Evolutionary conservation across 2,329 filamentous ascomycete species (phyloP).

Genomic region (Pezicula neosporulosa): DNA sequence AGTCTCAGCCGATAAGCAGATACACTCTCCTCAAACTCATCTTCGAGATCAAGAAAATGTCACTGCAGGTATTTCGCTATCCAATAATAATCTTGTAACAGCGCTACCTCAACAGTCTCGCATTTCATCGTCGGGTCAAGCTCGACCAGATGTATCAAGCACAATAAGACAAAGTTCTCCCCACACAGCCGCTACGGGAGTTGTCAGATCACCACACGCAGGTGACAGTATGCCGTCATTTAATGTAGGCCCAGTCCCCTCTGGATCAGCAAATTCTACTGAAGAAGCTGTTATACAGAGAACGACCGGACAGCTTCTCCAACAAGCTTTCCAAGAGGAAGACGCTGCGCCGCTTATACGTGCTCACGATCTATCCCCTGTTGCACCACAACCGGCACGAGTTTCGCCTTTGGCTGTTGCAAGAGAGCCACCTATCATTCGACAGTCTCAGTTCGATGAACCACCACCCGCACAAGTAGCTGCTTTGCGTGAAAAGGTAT

Average conservation of each 20-base stretch:
- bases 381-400: constrained; percentile 73
- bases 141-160: background rate
- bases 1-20: constrained; percentile 16
- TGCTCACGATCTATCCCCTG: constrained; percentile 68
- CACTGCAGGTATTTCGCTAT: constrained; percentile 24
- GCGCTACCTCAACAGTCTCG: constrained; percentile 3
- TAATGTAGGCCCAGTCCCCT: background rate
- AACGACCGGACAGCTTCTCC: constrained; percentile 33
- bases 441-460: constrained; percentile 22
- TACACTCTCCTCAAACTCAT: constrained; percentile 17
- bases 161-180: background rate
- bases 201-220: too few relatives aligned
- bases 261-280: constrained; percentile 25
- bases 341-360: constrained; percentile 61
- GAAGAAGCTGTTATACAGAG: constrained; percentile 31
- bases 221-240: too few relatives aligned
- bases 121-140: constrained; percentile 14
- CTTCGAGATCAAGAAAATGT: constrained; percentile 18
- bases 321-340: constrained; percentile 36
- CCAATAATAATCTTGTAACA: constrained; percentile 25
- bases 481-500: constrained; percentile 47
- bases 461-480: constrained; percentile 49
- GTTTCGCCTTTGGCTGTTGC: constrained; percentile 54
- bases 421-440: constrained; percentile 28
- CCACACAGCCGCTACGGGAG: too few relatives aligned